A percentile compares a stretch with the other conserved stretches of the same genome.
These are phyloP conservation scores for Teratosphaeria viscida DNA, from an alignment of 2,329 filamentous ascomycete species.

Conservation along the genomic window DNA sequence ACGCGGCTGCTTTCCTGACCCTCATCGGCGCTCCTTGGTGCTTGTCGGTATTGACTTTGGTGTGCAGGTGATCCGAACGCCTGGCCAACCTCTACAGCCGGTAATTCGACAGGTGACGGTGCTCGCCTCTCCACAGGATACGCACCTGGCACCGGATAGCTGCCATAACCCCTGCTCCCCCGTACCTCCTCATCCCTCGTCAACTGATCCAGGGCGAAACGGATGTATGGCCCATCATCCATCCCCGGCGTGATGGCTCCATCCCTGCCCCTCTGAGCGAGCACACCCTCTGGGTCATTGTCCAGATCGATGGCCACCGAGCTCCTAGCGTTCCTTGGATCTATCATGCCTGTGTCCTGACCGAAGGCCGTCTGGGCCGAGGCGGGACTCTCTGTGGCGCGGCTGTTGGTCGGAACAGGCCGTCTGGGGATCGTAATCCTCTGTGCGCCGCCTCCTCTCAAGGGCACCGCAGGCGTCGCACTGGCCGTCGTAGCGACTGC, in stretches of 20 bases:
- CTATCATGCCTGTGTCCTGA: constrained; percentile 2
- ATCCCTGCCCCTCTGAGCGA: constrained; percentile 41
- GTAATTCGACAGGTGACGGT: constrained; percentile 21
- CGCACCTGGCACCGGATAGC: neutral
- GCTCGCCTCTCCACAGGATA: constrained; percentile 15
- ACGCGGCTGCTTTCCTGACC: neutral
- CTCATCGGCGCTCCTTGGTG: neutral
- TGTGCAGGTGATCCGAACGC: neutral
- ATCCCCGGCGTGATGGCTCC: constrained; percentile 58
- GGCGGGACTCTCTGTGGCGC: neutral
- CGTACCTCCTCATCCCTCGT: constrained; percentile 60
- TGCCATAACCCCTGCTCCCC: constrained; percentile 42
- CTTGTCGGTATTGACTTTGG: neutral
- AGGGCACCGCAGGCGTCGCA: neutral
- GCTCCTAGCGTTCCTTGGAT: constrained; percentile 17
- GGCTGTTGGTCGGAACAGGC: neutral
- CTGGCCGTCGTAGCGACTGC: too few species aligned
- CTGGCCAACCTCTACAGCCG: neutral
- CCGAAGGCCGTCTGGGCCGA: neutral
- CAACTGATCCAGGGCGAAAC: constrained; percentile 79
- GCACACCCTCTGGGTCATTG: constrained; percentile 28
- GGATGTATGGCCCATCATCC: constrained; percentile 79
- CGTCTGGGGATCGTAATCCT: constrained; percentile 3
- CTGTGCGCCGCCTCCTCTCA: constrained; percentile 22
- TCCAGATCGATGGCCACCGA: constrained; percentile 21